phyloP scores from a whole-genome alignment of 2,329 filamentous ascomycete species.

The Lachnum nothofagi region DNA sequence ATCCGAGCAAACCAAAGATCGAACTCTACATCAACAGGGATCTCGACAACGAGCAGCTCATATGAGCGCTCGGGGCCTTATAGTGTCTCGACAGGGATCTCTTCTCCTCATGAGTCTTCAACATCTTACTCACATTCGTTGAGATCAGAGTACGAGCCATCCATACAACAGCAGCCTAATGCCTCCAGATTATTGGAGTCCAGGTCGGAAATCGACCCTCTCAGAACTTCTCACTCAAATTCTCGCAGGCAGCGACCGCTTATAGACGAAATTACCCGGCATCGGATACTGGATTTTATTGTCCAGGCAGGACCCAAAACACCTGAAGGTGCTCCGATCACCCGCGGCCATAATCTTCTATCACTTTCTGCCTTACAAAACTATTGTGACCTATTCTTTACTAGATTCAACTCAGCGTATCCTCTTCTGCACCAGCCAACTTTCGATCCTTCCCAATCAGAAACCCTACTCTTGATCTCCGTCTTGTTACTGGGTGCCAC shows the following conservation, averaged over 20 bases:
- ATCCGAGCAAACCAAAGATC: neutral
- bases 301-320: slow-evolving; percentile 44
- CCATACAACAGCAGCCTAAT: neutral
- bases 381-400: slow-evolving; percentile 57
- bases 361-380: slow-evolving; percentile 47
- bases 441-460: slow-evolving; percentile 46
- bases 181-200: neutral
- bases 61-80: neutral
- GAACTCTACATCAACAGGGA: neutral
- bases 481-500: slow-evolving; percentile 57
- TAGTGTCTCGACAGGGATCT: neutral
- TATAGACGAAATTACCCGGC: slow-evolving; percentile 39
- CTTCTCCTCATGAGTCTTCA: neutral
- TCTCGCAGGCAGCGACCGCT: slow-evolving; percentile 10
- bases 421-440: slow-evolving; percentile 55
- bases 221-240: slow-evolving; percentile 30
- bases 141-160: slow-evolving; percentile 1
- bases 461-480: slow-evolving; percentile 50
- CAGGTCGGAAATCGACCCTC: slow-evolving; percentile 6
- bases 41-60: neutral
- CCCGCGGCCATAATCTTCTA: slow-evolving; percentile 47
- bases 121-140: slow-evolving; percentile 5
- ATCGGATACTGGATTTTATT: slow-evolving; percentile 45
- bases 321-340: slow-evolving; percentile 43
- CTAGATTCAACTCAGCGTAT: slow-evolving; percentile 55